phyloP scores from a whole-genome alignment of 1,139 yeast genomes.

The Yamadazyma sp. region DNA sequence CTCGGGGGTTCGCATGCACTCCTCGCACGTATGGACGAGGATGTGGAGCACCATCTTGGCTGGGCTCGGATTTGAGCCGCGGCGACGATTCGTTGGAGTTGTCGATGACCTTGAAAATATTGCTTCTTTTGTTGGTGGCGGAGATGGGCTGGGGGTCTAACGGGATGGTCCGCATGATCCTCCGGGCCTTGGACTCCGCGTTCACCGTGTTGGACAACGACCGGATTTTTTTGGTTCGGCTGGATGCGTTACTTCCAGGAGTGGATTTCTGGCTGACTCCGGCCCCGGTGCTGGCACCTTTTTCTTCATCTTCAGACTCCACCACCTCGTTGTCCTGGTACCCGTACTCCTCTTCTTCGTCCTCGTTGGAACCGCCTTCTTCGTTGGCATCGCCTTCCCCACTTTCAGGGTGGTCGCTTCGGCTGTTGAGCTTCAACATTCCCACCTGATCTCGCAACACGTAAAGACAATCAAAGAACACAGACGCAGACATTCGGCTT shows the following conservation, averaged over 20 bases:
- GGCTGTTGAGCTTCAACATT: conserved; percentile 59
- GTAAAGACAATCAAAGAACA: conserved; percentile 87
- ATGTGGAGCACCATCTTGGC: neutral
- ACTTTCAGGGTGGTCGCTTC: conserved; percentile 24
- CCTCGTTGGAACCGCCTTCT: conserved; percentile 18
- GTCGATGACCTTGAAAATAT: conserved; percentile 38
- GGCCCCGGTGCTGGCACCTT: conserved; percentile 1
- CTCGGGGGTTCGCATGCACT: neutral
- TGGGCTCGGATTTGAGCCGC: conserved; percentile 1
- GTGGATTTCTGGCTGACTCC: conserved; percentile 34
- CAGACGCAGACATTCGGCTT: conserved; percentile 87
- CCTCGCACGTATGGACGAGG: conserved; percentile 1
- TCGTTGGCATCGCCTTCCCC: conserved; percentile 21
- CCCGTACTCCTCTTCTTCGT: conserved; percentile 24
- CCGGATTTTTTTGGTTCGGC: conserved; percentile 38
- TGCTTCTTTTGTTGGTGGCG: conserved; percentile 36
- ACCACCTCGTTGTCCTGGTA: conserved; percentile 22
- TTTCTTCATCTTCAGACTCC: conserved; percentile 27
- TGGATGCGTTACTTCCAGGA: conserved; percentile 36
- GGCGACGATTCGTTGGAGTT: conserved; percentile 35
- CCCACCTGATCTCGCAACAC: conserved; percentile 84
- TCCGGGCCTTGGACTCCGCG: conserved; percentile 71
- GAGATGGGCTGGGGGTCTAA: conserved; percentile 78
- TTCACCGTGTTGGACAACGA: conserved; percentile 53
- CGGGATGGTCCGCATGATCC: conserved; percentile 74